Base-by-base conservation (phyloP, 2,329 filamentous ascomycete genomes). In the Alternaria sp. region DNA sequence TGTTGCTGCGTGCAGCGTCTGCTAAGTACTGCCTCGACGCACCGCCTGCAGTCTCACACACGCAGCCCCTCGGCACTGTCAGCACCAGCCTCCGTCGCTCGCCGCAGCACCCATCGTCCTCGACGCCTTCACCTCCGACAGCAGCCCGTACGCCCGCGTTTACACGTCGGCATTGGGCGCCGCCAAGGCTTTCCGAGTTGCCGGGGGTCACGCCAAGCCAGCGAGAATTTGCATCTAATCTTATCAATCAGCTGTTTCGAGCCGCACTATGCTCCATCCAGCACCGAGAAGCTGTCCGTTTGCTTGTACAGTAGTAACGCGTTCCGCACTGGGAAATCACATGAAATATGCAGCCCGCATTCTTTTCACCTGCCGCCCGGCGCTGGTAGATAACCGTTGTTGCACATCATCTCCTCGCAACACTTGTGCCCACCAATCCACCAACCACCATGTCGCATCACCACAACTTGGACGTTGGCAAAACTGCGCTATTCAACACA, bases 181-280 rank as follows among this genome's bases (percentile, higher is more conserved):
- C 15, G 36, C n/a, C 15, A 40, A 40, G 15, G 36, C 15, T 52
- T 52, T 30, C 49, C 30, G 49, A 25, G 28, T 0, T 32, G 10
- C 28, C 17, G 28, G 30, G 12, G 25, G 10, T 26, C 25, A 36
- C 49, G 49, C 49, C 49, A 51, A 51, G 49, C 12, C 49, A 32
- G 28, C 28, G 28, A 44, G 32, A 55, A 55, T 55, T 55, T 55
- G 30, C 52, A 55, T 55, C 52, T 55, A 55, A 55, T 55, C 52
- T 55, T 55, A 55, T 55, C 52, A 55, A 55, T 55, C 52, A 26
- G 30, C 32, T 21, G 13, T 28, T 3, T 1, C 36, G 36, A 26
- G 52, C 30, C 17, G 15, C 52, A 32, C 52, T 44, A 51, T 36
- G 8, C 8, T 30, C 26, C 49, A 51, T 21, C n/a, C 19, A 51